Conservation (phyloP, 1,284 basidiomycete species). For the Megacollybia platyphylla region DNA sequence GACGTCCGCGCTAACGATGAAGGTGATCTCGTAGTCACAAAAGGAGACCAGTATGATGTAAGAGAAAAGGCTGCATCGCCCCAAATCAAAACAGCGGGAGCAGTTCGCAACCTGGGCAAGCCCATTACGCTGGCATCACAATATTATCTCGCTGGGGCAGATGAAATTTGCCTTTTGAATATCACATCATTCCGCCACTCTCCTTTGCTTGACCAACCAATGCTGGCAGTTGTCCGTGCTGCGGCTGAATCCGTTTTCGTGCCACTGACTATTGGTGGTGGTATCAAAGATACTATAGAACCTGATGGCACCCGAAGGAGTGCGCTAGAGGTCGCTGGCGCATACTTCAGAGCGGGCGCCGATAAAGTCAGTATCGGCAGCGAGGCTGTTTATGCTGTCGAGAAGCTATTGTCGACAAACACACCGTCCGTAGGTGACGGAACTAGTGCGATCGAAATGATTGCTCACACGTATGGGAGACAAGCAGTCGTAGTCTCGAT, state of each 20-base stretch:
- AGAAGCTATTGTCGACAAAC: constrained; percentile 48
- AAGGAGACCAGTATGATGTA: constrained; percentile 98
- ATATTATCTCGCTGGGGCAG: constrained; percentile 87
- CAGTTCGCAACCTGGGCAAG: constrained; percentile 95
- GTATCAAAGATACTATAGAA: constrained; percentile 93
- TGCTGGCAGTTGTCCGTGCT: constrained; percentile 89
- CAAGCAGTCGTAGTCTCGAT: constrained; percentile 98
- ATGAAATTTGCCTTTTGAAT: constrained; percentile 96
- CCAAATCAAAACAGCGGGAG: constrained; percentile 41
- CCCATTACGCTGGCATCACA: constrained; percentile 84
- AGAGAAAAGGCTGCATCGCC: constrained; percentile 56
- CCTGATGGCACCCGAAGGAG: constrained; percentile 84
- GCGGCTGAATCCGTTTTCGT: constrained; percentile 91
- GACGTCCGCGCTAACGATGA: constrained; percentile 95
- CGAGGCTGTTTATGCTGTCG: constrained; percentile 91
- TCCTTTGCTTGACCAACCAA: constrained; percentile 92
- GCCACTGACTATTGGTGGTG: constrained; percentile 97
- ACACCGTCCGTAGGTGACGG: constrained; percentile 32
- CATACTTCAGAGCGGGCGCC: constrained; percentile 95
- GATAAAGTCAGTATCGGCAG: constrained; percentile 97
- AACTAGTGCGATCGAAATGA: constrained; percentile 89
- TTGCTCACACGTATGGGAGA: constrained; percentile 83
- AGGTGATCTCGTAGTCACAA: constrained; percentile 97
- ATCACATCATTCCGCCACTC: constrained; percentile 99
- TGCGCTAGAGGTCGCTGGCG: constrained; percentile 90